Base-by-base conservation (phyloP, 768 basidiomycete species). In the Galerina sulciceps region DNA sequence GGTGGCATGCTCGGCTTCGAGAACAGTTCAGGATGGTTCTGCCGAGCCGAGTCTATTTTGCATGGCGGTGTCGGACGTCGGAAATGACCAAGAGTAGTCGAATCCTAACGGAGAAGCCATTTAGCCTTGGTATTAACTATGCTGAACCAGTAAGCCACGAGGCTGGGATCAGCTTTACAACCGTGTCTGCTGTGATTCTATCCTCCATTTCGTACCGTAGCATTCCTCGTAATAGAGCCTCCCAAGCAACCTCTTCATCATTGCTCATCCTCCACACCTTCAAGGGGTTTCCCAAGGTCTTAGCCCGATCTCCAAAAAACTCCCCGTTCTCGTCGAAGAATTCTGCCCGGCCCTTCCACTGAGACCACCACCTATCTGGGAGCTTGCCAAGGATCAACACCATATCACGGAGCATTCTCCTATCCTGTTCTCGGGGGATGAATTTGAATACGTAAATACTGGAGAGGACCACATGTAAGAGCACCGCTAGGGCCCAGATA, bases 401-500 rank as follows among this genome's bases (percentile, higher is more conserved):
- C 55, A 63, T 60, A 44, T 60, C 62, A 14, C 50, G 35, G 4
- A 59, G 1, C 17, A 59, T 47, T 43, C 60, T 50, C 18, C 60
- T 47, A 36, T 37, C 38, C 13, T 52, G 42, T 6, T 58, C 61
- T 15, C 44, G 17, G 17, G 41, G 20, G 13, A 46, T 54, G 20
- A 10, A 41, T 20, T 58, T 54, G 15, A 62, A 40, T 22, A n/a
- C 14, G 15, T 1, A 31, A 5, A 31, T 49, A 9, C 31, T 23
- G 43, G 53, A 55, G 34, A 63, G 17, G 15, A 63, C 37, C 49
- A 53, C 54, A 46, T 60, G 58, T 13, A 60, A n/a, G 18, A 60
- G 55, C 26, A 63, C 61, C 1, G 62, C 62, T 13, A 63, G 58
- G 6, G 58, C 58, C 58, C 58, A 59, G 26, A 57, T 48, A 35